A percentile compares a stretch with the other conserved stretches of the same genome.
These are phyloP conservation scores for Claviceps spartinae DNA, from an alignment of 2,329 filamentous ascomycete species.

Conservation along the genomic window DNA sequence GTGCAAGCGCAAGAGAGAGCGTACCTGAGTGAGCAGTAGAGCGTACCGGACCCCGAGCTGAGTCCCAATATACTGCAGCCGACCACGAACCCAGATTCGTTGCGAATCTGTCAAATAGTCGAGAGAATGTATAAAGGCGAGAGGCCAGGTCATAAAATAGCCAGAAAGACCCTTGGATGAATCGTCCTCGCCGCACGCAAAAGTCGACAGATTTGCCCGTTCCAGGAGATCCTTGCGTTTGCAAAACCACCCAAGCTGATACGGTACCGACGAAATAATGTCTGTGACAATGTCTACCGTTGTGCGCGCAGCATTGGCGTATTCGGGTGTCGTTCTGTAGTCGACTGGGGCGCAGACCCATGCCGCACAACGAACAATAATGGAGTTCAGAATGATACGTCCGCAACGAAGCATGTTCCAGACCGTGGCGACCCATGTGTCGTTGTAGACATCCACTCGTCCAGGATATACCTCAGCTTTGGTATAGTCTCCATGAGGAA, in stretches of 20 bases:
- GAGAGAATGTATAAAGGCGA: constrained; percentile 38
- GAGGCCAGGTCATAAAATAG: constrained; percentile 46
- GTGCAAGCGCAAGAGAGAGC: constrained; percentile 6
- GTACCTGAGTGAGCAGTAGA: constrained; percentile 39
- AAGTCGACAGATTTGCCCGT: constrained; percentile 28
- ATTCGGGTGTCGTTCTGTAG: constrained; percentile 49
- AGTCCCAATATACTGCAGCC: constrained; percentile 40
- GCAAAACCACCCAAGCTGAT: constrained; percentile 45
- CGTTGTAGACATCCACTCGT: constrained; percentile 43
- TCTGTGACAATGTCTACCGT: constrained; percentile 42
- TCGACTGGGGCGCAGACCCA: constrained; percentile 48
- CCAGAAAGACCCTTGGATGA: constrained; percentile 40
- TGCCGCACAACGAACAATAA: constrained; percentile 45
- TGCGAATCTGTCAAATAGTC: constrained; percentile 48
- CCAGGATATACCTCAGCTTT: constrained; percentile 46
- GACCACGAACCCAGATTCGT: constrained; percentile 39
- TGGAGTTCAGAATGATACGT: constrained; percentile 39
- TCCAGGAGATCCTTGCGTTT: constrained; percentile 28
- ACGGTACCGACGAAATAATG: constrained; percentile 48
- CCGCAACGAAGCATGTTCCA: constrained; percentile 43
- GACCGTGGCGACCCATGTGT: constrained; percentile 44
- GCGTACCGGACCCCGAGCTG: constrained; percentile 46
- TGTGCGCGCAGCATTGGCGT: constrained; percentile 37
- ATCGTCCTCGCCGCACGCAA: constrained; percentile 36
- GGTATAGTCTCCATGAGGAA: constrained; percentile 36